A percentile compares a stretch with the other conserved stretches of the same genome.
phyloP scores from a whole-genome alignment of 75 land plant genomes.

The Pinus tabuliformis region DNA sequence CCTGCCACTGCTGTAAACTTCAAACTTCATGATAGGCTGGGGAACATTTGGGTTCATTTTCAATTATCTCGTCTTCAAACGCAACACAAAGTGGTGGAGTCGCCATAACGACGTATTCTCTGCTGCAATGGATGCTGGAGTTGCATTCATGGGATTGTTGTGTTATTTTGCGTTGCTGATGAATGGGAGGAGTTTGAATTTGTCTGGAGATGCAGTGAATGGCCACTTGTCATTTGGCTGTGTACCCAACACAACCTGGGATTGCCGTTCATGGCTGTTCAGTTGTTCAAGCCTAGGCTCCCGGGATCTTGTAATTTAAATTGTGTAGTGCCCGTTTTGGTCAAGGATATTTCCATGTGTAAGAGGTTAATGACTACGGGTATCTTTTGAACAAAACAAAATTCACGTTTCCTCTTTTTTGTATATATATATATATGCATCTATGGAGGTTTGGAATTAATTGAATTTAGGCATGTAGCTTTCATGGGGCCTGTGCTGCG shows the following conservation, averaged over 20 bases:
- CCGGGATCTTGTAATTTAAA: too few species aligned
- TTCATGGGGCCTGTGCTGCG: too few species aligned
- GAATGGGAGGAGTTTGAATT: slow-evolving; percentile 17
- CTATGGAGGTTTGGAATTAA: too few species aligned
- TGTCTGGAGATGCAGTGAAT: slow-evolving; percentile 53
- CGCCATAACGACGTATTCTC: slow-evolving; percentile 36
- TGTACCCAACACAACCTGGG: slow-evolving; percentile 27
- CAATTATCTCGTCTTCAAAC: slow-evolving; percentile 19
- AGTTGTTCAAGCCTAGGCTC: too few species aligned
- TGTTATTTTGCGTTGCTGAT: slow-evolving; percentile 15
- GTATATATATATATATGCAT: too few species aligned
- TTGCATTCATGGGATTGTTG: slow-evolving; percentile 32
- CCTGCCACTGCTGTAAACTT: slow-evolving; percentile 30
- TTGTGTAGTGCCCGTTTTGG: too few species aligned
- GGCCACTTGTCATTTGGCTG: slow-evolving; percentile 66
- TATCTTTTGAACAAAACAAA: too few species aligned
- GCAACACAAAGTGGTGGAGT: slow-evolving; percentile 34
- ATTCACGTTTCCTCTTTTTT: too few species aligned
- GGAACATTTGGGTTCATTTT: slow-evolving; percentile 20
- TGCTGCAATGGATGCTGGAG: slow-evolving; percentile 38
- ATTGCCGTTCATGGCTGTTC: too few species aligned
- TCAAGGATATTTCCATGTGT: too few species aligned
- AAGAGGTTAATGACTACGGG: too few species aligned
- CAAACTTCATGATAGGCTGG: slow-evolving; percentile 10
- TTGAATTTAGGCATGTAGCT: too few species aligned